These are phyloP conservation scores for Lodderomyces oxycetoniae DNA, from an alignment of 1,139 yeast species.

Conservation along the genomic window DNA sequence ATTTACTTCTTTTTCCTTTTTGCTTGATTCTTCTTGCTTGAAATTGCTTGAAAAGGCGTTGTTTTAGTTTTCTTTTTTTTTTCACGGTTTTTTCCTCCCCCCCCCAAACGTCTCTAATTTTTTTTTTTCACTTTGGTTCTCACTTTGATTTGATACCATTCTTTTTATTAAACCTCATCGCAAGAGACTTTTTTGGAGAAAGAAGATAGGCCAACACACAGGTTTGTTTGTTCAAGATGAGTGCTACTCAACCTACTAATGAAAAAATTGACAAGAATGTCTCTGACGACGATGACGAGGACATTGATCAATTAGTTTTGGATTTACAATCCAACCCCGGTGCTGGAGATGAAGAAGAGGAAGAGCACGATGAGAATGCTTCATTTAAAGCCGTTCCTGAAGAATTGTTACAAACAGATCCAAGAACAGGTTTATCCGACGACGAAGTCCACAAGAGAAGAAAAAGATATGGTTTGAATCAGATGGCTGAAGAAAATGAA, in stretches of 20 bases:
- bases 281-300: slow-evolving; percentile 71
- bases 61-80: slow-evolving; percentile 1
- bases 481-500: slow-evolving; percentile 92
- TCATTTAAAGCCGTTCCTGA: slow-evolving; percentile 77
- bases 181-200: too few species aligned
- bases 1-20: too few species aligned
- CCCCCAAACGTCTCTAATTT: too few species aligned
- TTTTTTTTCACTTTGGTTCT: too few species aligned
- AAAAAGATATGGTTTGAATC: slow-evolving; percentile 90
- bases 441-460: slow-evolving; percentile 85
- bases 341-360: slow-evolving; percentile 32
- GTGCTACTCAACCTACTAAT: slow-evolving; percentile 49
- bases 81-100: not conserved
- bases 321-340: slow-evolving; percentile 84
- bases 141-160: too few species aligned
- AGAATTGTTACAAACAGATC: slow-evolving; percentile 84
- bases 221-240: slow-evolving; percentile 21
- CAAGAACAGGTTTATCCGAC: slow-evolving; percentile 68
- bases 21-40: too few species aligned
- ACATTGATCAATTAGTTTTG: slow-evolving; percentile 82
- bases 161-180: not conserved
- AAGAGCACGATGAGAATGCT: slow-evolving; percentile 52
- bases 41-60: too few species aligned
- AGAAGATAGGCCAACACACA: not conserved
- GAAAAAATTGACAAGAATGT: slow-evolving; percentile 46